Evolutionary conservation across 1,284 basidiomycete genomes (phyloP), one percentile per base, ranked within the genome.

Genomic region (Irpex sp.): DNA sequence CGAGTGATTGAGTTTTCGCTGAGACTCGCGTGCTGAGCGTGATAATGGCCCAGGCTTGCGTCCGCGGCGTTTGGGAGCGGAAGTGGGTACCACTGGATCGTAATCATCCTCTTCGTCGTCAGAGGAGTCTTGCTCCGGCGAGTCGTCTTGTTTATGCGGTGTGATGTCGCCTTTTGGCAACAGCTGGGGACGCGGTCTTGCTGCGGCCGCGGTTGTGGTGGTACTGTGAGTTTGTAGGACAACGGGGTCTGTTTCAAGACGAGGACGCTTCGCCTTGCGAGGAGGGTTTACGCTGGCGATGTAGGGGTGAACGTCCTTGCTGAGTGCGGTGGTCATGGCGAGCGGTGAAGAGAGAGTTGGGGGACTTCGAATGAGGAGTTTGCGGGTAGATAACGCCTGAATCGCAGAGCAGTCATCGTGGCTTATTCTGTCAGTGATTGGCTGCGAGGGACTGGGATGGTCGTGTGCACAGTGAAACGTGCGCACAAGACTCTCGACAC

Each of bases 1-100:
- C 8, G 89, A 91, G 69, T 93, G 91, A 72, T 92, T 92, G 53
- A 91, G 83, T 71, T 92, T 90, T 63, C 91, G 87, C 74, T 89
- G 87, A 1, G 88, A 83, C 74, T 92, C 89, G 60, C 90, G 81
- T 36, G 88, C 89, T 5, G 84, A 81, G 64, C 89, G 87, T 11
- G 89, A 89, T 57, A 89, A 73, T 9, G 83, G 79, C 4, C 85
- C 85, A 0, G 89, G 88, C 70, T 88, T 90, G 61, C 89, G 84
- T 9, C 88, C 89, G 21, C 89, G 84, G 63, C 84, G 88, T 62
- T 76, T 76, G 3, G 76, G 74, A 5, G 70, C 65, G 4, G 74
- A 67, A 3, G 68, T 63, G 6, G 66, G 62, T 17, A 62, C 64
- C 7, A 49, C 61, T 1, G 71, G 70, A 33, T 72, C 74, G 59